These are phyloP conservation scores for Tricholoma flavovirens DNA, from an alignment of 768 basidiomycete species.

Conservation along the genomic window DNA sequence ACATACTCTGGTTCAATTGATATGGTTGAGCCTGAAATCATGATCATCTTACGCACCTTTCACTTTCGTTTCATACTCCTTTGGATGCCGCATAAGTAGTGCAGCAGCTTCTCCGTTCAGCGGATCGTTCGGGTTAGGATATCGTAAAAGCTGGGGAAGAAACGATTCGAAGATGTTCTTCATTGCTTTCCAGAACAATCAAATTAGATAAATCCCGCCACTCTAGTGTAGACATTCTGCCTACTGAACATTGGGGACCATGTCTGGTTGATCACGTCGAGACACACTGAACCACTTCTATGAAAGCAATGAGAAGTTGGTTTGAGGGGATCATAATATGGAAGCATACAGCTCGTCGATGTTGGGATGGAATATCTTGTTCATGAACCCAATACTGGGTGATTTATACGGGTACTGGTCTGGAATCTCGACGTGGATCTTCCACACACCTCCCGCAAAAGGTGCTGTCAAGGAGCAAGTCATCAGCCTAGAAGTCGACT, in stretches of 20 bases:
- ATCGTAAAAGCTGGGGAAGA: constrained; percentile 92
- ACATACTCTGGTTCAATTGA: constrained; percentile 76
- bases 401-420: constrained; percentile 99
- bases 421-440: constrained; percentile 97
- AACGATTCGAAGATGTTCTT: constrained; percentile 99
- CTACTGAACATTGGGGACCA: constrained; percentile 99
- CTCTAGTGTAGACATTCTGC: constrained; percentile 22
- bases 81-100: constrained; percentile 93
- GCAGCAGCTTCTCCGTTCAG: constrained; percentile 98
- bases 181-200: constrained; percentile 60
- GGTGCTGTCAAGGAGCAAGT: constrained; percentile 54
- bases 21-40: not conserved
- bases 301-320: constrained; percentile 6
- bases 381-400: constrained; percentile 99
- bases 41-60: constrained; percentile 51
- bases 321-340: constrained; percentile 2
- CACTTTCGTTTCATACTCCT: constrained; percentile 91
- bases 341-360: constrained; percentile 93
- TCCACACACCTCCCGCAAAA: constrained; percentile 97
- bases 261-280: constrained; percentile 98
- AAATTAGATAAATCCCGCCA: not conserved
- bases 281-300: constrained; percentile 95
- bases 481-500: not conserved
- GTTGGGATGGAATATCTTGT: constrained; percentile 99
- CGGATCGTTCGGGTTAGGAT: constrained; percentile 98